Evolutionary conservation across 225 moss, liverwort and hornwort genomes (phyloP), one percentile per base, ranked within the genome.

Genomic region (Antitrichia curtipendula): DNA sequence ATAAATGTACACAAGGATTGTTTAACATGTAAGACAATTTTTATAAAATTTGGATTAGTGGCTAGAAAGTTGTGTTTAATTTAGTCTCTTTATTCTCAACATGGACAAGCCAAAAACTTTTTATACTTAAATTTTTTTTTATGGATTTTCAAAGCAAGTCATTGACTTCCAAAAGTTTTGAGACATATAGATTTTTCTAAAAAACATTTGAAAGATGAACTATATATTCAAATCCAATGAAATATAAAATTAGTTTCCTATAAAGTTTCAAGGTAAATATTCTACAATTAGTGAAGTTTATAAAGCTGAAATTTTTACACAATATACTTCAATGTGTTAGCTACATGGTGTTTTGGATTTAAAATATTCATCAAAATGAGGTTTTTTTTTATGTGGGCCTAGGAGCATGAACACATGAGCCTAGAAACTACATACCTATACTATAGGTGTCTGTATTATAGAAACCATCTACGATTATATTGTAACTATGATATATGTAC

Each of bases 221-320:
- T 43, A 27, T n/a, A n/a, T n/a, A n/a, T 43, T 5, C 3, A 43
- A 43, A 6, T 71, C 3, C 20, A 27, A 43, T 43, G 27, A 40
- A 5, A 71, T 41, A 2, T 19, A 20, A 74, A 10, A 10, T 2
- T 43, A 5, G 2, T 4, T 28, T 10, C 1, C 17, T 45, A 47
- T 3, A 29, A 47, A 73, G 6, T 47, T 73, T 6, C 0, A 29
- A 73, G 9, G 17, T 18, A 73, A 47, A 28, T 18, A 29, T 29
- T 73, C 29, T 47, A 17, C 4, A 73, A 47, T 3, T 47, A 1
- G 1, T 10, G 17, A 73, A 9, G 3, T 17, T 47, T 47, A 0
- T 25, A 0, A 15, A 6, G 29, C 0, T 73, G 2, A 47, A 73
- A 10, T 16, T 17, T 47, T 29, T 10, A 6, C 0, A 16, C 0